phyloP scores from a whole-genome alignment of 2,329 filamentous ascomycete species.

The Rhynchosporium secalis region DNA sequence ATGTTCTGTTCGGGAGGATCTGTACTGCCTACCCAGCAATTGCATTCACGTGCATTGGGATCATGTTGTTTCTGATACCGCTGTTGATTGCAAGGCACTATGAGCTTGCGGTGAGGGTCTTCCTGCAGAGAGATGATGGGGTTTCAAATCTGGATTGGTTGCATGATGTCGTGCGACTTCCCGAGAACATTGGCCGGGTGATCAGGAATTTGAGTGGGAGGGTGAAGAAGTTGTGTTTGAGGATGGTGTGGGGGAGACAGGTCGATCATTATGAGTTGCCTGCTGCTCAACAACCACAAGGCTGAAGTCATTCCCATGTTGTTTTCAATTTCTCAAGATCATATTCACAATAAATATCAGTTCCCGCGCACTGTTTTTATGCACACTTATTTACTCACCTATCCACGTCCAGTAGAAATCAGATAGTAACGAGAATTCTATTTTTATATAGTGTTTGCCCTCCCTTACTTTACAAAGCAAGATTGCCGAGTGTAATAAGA shows the following conservation, averaged over 20 bases:
- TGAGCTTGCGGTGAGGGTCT: constrained; percentile 11
- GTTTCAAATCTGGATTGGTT: constrained; percentile 3
- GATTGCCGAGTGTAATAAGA: too few species aligned
- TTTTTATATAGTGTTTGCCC: too few species aligned
- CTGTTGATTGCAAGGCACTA: constrained; percentile 10
- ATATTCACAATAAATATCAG: too few species aligned
- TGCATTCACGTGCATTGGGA: constrained; percentile 12
- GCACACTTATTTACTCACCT: too few species aligned
- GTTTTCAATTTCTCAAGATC: neutral
- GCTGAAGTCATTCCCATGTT: neutral
- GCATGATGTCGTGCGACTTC: neutral
- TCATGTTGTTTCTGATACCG: constrained; percentile 8
- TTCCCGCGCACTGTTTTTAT: too few species aligned
- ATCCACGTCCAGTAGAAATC: too few species aligned
- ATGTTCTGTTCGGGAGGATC: constrained; percentile 9
- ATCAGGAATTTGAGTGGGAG: neutral
- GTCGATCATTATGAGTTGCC: neutral
- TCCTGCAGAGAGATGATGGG: constrained; percentile 16
- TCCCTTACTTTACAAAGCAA: too few species aligned
- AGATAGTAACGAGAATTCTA: too few species aligned
- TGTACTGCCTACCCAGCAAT: constrained; percentile 14
- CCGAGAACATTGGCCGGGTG: neutral
- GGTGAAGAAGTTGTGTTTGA: neutral
- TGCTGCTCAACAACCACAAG: neutral
- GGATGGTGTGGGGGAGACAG: neutral